Evolutionary conservation across 306 rosid genomes (phyloP).

Genomic region (Medicago lupulina): DNA sequence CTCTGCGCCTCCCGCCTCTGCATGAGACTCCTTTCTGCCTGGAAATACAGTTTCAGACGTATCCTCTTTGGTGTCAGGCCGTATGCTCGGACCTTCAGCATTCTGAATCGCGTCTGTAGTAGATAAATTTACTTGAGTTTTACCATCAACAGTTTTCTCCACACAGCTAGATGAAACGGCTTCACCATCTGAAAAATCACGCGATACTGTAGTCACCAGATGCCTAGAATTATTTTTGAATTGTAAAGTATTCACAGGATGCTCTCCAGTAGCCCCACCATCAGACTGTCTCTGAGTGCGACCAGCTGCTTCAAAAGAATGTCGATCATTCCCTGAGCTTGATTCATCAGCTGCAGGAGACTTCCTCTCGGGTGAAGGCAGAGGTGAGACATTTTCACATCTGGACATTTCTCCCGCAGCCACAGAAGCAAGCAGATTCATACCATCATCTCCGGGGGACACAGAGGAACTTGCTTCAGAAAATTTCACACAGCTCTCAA

Average conservation of each 20-base stretch:
- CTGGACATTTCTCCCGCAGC: constrained; percentile 84
- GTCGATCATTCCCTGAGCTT: constrained; percentile 52
- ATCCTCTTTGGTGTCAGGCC: constrained; percentile 42
- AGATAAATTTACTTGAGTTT: constrained; percentile 36
- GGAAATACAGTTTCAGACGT: constrained; percentile 34
- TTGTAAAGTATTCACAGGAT: constrained; percentile 29
- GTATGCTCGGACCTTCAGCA: constrained; percentile 39
- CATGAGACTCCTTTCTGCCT: constrained; percentile 48
- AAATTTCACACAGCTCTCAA: constrained; percentile 81
- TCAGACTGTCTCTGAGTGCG: constrained; percentile 39
- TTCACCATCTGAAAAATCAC: constrained; percentile 46
- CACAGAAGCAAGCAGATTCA: constrained; percentile 87
- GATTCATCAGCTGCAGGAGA: constrained; percentile 54
- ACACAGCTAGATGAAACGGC: constrained; percentile 39
- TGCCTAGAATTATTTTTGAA: constrained; percentile 39
- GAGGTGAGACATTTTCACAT: constrained; percentile 66
- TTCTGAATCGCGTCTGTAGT: constrained; percentile 35
- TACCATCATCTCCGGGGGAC: constrained; percentile 79
- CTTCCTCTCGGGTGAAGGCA: constrained; percentile 61
- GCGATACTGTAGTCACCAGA: background rate
- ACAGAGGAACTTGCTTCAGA: constrained; percentile 67
- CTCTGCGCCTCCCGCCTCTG: constrained; percentile 50
- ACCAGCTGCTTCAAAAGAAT: constrained; percentile 44
- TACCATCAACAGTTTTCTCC: constrained; percentile 46
- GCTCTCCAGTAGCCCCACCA: constrained; percentile 47